Conservation (phyloP, 1,284 basidiomycete genomes). For the Ustilago loliicola region DNA sequence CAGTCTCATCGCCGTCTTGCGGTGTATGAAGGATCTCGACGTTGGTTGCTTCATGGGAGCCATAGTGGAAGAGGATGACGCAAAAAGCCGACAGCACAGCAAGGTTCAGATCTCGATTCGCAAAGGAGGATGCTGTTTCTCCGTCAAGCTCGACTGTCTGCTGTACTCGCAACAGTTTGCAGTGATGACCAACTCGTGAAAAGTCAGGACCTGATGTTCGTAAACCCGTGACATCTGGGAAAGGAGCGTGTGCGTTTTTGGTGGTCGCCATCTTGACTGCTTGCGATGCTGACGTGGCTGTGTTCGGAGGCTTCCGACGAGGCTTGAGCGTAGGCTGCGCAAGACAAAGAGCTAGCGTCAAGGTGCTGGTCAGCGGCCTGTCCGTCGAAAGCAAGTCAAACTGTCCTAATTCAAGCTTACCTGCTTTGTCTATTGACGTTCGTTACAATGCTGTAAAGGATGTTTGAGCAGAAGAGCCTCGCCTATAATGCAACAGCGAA, state of each 20-base stretch:
- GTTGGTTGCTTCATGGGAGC: conserved; percentile 48
- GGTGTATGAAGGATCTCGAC: conserved; percentile 33
- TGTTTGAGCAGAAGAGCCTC: too few species aligned
- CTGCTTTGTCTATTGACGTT: neutral
- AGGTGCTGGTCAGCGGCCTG: neutral
- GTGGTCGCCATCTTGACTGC: conserved; percentile 17
- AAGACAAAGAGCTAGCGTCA: neutral
- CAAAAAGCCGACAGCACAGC: conserved; percentile 47
- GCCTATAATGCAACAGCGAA: neutral
- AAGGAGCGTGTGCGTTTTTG: conserved; percentile 52
- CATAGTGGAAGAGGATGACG: conserved; percentile 47
- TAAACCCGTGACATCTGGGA: conserved; percentile 66
- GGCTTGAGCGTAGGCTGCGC: neutral
- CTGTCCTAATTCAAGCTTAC: neutral
- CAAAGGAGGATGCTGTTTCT: conserved; percentile 9
- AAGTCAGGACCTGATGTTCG: conserved; percentile 53
- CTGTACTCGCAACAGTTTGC: conserved; percentile 30
- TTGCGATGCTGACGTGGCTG: neutral
- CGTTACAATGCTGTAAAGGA: neutral
- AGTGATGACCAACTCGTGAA: conserved; percentile 35
- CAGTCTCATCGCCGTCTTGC: conserved; percentile 12
- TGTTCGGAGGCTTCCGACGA: neutral
- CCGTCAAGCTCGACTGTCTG: conserved; percentile 18
- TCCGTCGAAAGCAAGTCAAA: neutral
- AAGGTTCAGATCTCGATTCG: conserved; percentile 27